These are phyloP conservation scores for Carallia pectinifolia DNA, from an alignment of 345 rosid genomes.

Conservation along the genomic window DNA sequence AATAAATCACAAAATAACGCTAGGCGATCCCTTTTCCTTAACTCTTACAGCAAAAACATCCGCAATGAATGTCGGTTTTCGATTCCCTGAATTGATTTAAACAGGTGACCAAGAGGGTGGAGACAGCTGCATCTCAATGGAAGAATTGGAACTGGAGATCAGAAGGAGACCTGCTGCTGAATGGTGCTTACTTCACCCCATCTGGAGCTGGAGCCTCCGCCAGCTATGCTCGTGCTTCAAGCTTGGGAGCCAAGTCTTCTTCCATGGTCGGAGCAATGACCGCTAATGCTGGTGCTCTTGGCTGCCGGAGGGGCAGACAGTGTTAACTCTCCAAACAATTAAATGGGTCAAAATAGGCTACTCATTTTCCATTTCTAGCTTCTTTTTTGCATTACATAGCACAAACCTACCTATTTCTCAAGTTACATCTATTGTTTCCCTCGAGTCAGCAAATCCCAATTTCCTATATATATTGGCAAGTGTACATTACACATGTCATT, in stretches of 20 bases:
- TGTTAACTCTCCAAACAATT: conserved; percentile 41
- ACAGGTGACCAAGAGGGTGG: conserved; percentile 93
- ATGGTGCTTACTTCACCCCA: conserved; percentile 85
- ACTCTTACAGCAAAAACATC: neutral
- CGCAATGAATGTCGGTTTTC: neutral
- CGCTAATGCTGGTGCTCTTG: conserved; percentile 63
- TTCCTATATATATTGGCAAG: conserved; percentile 43
- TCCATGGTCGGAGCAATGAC: conserved; percentile 73
- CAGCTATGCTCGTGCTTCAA: conserved; percentile 87
- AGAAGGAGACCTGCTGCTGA: conserved; percentile 78
- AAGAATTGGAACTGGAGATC: conserved; percentile 91
- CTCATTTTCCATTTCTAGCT: conserved; percentile 1
- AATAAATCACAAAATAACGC: neutral
- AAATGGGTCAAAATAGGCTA: conserved; percentile 33
- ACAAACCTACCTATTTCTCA: conserved; percentile 9
- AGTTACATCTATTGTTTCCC: conserved; percentile 22
- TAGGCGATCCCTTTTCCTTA: neutral
- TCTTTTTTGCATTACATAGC: conserved; percentile 3
- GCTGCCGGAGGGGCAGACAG: conserved; percentile 52
- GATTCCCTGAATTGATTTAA: neutral
- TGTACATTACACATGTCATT: conserved; percentile 49
- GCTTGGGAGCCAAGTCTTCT: conserved; percentile 88
- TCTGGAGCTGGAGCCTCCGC: conserved; percentile 84
- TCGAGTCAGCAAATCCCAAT: conserved; percentile 3
- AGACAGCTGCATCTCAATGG: conserved; percentile 54